Percentiles rank a stretch among this genome's conserved stretches.
These are phyloP conservation scores for Pichiaceae sp. DNA, from an alignment of 1,139 yeast genomes.

Conservation along the genomic window DNA sequence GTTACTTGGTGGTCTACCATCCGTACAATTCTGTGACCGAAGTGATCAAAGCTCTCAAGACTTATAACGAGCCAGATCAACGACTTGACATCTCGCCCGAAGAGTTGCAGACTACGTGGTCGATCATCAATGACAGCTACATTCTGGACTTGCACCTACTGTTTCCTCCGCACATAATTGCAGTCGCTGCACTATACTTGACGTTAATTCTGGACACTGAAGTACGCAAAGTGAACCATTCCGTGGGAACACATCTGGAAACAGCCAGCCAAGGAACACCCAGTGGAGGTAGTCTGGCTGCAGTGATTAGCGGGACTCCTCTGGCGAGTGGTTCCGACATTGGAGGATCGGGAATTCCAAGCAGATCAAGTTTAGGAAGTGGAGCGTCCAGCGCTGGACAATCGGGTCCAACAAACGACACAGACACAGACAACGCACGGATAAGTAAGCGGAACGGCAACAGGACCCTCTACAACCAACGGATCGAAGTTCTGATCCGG, in stretches of 20 bases:
- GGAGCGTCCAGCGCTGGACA: neutral
- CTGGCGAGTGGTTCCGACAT: neutral
- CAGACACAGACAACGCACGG: neutral
- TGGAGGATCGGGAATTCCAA: neutral
- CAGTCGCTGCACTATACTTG: constrained; percentile 71
- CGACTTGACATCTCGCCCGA: constrained; percentile 45
- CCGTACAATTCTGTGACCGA: constrained; percentile 75
- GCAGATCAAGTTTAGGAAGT: neutral
- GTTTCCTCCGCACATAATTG: constrained; percentile 87
- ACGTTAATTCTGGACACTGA: constrained; percentile 48
- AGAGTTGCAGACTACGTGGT: constrained; percentile 83
- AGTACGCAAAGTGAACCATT: neutral
- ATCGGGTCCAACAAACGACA: neutral
- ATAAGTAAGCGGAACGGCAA: neutral
- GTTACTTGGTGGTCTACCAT: constrained; percentile 75
- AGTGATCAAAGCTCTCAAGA: constrained; percentile 37
- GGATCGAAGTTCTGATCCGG: constrained; percentile 47
- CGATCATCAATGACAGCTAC: constrained; percentile 81
- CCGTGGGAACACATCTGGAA: too few relatives aligned
- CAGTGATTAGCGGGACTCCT: neutral
- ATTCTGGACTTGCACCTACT: constrained; percentile 77
- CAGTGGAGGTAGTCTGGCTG: neutral
- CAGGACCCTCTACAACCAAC: constrained; percentile 7
- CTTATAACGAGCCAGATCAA: constrained; percentile 1
- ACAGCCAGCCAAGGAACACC: neutral